These are phyloP conservation scores for Aureobasidium musti DNA, from an alignment of 2,329 filamentous ascomycete species.

Conservation along the genomic window DNA sequence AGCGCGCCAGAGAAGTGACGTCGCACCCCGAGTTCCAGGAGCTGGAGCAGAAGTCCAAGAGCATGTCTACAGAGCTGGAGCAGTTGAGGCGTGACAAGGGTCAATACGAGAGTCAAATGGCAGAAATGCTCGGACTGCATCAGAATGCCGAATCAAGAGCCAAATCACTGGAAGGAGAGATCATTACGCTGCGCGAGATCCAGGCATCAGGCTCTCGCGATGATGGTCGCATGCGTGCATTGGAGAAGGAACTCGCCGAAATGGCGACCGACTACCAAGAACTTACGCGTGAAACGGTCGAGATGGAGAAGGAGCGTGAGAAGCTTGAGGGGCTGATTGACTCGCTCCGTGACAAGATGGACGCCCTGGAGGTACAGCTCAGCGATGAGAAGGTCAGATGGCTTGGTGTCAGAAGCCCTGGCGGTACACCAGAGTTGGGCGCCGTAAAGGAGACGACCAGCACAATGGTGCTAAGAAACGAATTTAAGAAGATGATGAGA, in stretches of 20 bases:
- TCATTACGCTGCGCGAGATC: constrained; percentile 11
- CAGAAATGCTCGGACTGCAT: constrained; percentile 41
- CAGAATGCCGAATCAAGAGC: constrained; percentile 39
- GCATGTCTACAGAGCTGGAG: constrained; percentile 47
- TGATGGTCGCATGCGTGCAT: constrained; percentile 43
- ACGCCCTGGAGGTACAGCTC: constrained; percentile 63
- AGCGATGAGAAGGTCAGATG: constrained; percentile 67
- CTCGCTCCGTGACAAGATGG: constrained; percentile 62
- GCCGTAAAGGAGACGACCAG: constrained; percentile 59
- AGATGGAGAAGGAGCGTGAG: constrained; percentile 71
- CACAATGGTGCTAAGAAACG: constrained; percentile 68
- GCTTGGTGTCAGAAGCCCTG: constrained; percentile 62
- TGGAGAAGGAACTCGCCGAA: constrained; percentile 66
- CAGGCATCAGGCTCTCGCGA: constrained; percentile 19
- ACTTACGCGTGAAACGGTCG: constrained; percentile 68
- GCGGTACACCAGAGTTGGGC: constrained; percentile 43
- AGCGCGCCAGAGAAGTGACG: constrained; percentile 67
- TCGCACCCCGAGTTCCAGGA: constrained; percentile 58
- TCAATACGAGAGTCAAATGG: constrained; percentile 46
- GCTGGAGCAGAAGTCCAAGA: constrained; percentile 18
- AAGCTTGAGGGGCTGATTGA: constrained; percentile 65
- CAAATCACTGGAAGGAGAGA: constrained; percentile 38
- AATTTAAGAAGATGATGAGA: constrained; percentile 81
- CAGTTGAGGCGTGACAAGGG: constrained; percentile 45
- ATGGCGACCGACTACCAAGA: constrained; percentile 70